Evolutionary conservation across 352 stramenopile genomes (phyloP).

Genomic region (Pythium angustatum): DNA sequence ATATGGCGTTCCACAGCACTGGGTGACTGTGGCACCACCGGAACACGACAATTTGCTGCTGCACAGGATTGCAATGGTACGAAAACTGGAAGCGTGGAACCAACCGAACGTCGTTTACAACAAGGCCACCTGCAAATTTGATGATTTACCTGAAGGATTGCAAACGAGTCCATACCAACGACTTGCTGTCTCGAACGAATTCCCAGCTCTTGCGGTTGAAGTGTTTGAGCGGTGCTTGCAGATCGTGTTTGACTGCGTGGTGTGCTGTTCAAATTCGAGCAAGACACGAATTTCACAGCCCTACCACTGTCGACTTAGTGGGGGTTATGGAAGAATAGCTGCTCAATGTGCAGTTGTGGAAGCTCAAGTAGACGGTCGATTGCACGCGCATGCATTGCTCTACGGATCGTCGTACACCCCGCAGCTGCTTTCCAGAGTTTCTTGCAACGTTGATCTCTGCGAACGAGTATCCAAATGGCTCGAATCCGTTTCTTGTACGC

Average conservation of each 20-base stretch:
- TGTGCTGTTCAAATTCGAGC: background rate
- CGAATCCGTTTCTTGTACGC: background rate
- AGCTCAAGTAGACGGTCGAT: conserved; percentile 22
- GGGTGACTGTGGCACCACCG: conserved; percentile 25
- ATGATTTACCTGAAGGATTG: conserved; percentile 15
- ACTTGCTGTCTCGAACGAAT: too few relatives aligned
- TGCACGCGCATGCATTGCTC: conserved; percentile 20
- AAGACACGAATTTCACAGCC: background rate
- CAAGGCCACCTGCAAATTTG: background rate
- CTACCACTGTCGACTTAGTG: background rate
- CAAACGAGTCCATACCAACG: too few relatives aligned
- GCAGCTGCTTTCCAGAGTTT: conserved; percentile 12
- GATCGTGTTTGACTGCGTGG: background rate
- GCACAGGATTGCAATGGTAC: conserved; percentile 11
- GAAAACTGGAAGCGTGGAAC: background rate
- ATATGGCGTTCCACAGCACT: conserved; percentile 28
- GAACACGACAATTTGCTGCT: conserved; percentile 31
- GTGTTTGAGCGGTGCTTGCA: too few relatives aligned
- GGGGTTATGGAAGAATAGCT: conserved; percentile 16
- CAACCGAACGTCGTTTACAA: background rate
- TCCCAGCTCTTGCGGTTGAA: too few relatives aligned
- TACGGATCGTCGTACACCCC: conserved; percentile 20
- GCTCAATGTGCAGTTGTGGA: conserved; percentile 24
- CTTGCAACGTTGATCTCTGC: background rate
- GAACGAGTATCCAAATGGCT: background rate